Base-by-base conservation (phyloP, 805 yeast genomes). In the Limtongia smithiae region DNA sequence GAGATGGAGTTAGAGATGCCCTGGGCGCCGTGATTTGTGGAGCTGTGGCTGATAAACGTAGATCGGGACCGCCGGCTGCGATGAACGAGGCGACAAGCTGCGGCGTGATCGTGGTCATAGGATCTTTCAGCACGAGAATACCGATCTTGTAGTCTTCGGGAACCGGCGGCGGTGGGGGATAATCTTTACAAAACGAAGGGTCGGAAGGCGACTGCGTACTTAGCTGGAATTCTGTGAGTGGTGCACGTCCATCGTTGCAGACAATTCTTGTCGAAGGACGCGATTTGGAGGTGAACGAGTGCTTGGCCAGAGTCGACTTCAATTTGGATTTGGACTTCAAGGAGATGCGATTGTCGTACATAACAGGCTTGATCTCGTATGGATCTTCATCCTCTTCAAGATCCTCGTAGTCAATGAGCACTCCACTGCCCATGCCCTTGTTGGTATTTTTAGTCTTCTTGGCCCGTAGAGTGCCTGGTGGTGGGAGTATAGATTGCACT, bases 331-430 rank as follows among this genome's bases (percentile, higher is more conserved):
- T 15, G n/a, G n/a, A n/a, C n/a, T n/a, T n/a, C n/a, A n/a, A n/a
- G n/a, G n/a, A n/a, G n/a, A n/a, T n/a, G n/a, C n/a, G n/a, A n/a
- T 41, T 35, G 39, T 55, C 56, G 24, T 44, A 54, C 4, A 25
- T 17, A 6, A 38, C 24, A 8, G 56, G 56, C 17, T 44, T 51
- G 40, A 43, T 44, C 20, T 52, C 53, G 28, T 54, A 55, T 4
- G 51, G 51, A 25, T 56, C 61, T 30, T 50, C 59, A 36, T 52
- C 55, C 8, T 48, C 59, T 47, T 55, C 60, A 20, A 52, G 52
- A 12, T 60, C 65, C 14, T 51, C 61, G 42, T 56, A 43, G 40
- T 60, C 63, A 17, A 44, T 50, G 14, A 44, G 50, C 34, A 45
- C 65, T 39, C 48, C 64, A 33, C 39, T 45, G 37, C 62, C 58